Percentiles rank a stretch among this genome's conserved stretches.
These are phyloP conservation scores for Epichloe elymi DNA, from an alignment of 2,329 filamentous ascomycete species.

Conservation along the genomic window DNA sequence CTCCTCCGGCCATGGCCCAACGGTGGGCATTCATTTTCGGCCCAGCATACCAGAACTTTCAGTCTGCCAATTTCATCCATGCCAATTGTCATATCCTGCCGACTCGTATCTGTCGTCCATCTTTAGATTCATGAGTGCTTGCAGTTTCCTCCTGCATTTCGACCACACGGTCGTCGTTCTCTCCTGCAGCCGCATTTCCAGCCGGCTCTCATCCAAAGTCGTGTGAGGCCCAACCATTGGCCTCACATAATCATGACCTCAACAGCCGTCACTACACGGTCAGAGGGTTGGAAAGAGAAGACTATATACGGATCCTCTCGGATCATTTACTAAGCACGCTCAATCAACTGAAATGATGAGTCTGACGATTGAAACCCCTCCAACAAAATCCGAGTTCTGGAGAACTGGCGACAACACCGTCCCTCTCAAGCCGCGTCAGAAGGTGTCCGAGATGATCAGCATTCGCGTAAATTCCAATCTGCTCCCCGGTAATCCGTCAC, in stretches of 20 bases:
- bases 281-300: constrained; percentile 4
- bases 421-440: not conserved
- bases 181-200: not conserved
- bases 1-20: not conserved
- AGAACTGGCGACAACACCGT: not conserved
- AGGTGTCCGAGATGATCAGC: not conserved
- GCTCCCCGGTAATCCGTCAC: not conserved
- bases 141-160: not conserved
- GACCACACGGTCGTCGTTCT: not conserved
- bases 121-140: not conserved
- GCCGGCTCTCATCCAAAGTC: not conserved
- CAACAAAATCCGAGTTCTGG: not conserved
- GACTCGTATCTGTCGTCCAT: not conserved
- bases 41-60: not conserved
- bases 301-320: constrained; percentile 24
- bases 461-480: not conserved
- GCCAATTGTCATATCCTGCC: not conserved
- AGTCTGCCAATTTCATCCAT: not conserved
- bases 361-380: not conserved
- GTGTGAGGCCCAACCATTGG: not conserved
- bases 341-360: not conserved
- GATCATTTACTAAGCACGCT: constrained; percentile 21
- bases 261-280: constrained; percentile 1
- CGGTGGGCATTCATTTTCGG: not conserved
- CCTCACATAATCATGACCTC: not conserved